Evolutionary conservation across 768 basidiomycete species (phyloP), one percentile per base, ranked within the genome.

Genomic region (Phylloporus sp.): DNA sequence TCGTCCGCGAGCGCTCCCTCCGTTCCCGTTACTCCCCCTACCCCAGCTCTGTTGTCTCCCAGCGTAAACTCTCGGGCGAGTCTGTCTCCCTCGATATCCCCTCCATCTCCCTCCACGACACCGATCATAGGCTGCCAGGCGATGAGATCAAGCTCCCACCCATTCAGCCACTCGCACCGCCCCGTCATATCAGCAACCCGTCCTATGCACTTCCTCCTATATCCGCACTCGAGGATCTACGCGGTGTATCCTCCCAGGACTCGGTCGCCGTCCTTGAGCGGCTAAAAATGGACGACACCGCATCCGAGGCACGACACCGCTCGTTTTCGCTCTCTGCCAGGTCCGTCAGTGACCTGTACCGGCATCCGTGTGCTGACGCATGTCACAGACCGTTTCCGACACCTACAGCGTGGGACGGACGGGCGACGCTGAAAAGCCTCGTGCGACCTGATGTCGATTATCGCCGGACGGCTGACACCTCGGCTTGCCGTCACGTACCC

Each of bases 241-340:
- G 82, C 9, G 80, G 81, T 3, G 68, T 78, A 20, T 64, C 70
- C 59, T 66, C 73, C 54, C 52, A 74, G 32, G 84, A 87, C 61
- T 81, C 85, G 0, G 80, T 82, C 5, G 80, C 84, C 6, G 86
- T 89, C 7, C 67, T 89, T 42, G 72, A 81, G 48, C 76, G 87
- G 24, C 67, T 89, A n/a, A 76, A 73, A 50, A 74, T 77, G 55
- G 80, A 83, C 20, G 83, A 84, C 45, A 73, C 39, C 1, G 38
- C 20, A 26, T 51, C 59, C 52, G 42, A 68, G 16, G 58, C 66
- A 36, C 71, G 76, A 55, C 70, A 77, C 47, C 74, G 75, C 35
- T 76, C 79, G 8, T 50, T 74, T 28, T 76, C 79, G 18, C 64
- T 70, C 20, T 73, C 77, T 28, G 64, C 66, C 41, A 66, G 64